phyloP scores from a whole-genome alignment of 2,329 filamentous ascomycete genomes.

The Falciphora oryzae region DNA sequence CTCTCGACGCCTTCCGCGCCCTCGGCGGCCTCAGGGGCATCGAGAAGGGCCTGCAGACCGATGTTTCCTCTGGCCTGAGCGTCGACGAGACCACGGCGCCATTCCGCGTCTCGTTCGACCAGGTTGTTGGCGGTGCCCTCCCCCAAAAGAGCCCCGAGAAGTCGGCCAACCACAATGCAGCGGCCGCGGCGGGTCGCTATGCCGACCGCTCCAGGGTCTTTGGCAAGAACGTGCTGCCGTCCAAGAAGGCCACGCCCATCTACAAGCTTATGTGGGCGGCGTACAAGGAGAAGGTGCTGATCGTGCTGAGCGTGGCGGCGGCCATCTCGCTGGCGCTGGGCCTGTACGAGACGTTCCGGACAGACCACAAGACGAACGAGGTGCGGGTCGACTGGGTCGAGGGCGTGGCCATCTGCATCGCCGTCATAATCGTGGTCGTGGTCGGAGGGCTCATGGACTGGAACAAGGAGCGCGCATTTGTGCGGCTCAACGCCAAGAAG shows the following conservation, averaged over 20 bases:
- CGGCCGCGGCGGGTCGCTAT: neutral
- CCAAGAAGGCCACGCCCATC: conserved; percentile 8
- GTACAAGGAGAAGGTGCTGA: conserved; percentile 63
- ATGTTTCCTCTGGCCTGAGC: conserved; percentile 60
- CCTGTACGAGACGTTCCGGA: conserved; percentile 58
- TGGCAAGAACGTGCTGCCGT: conserved; percentile 8
- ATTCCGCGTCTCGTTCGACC: conserved; percentile 5
- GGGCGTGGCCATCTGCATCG: conserved; percentile 58
- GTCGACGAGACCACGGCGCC: conserved; percentile 52
- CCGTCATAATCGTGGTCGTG: conserved; percentile 69
- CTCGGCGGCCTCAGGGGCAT: conserved; percentile 67
- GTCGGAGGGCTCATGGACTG: conserved; percentile 76
- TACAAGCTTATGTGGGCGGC: conserved; percentile 7
- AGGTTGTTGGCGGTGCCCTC: neutral
- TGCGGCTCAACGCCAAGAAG: conserved; percentile 73
- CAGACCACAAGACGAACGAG: conserved; percentile 32
- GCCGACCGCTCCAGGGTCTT: conserved; percentile 5
- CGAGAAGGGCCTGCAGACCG: conserved; percentile 66
- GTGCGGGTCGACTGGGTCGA: conserved; percentile 56
- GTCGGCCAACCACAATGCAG: neutral
- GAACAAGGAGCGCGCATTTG: conserved; percentile 75
- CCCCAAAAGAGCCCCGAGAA: conserved; percentile 2
- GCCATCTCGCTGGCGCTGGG: conserved; percentile 63
- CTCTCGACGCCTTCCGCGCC: conserved; percentile 65
- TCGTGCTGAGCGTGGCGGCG: conserved; percentile 62